phyloP scores from a whole-genome alignment of 1,139 yeast genomes.

The Sporopachydermia cereana region DNA sequence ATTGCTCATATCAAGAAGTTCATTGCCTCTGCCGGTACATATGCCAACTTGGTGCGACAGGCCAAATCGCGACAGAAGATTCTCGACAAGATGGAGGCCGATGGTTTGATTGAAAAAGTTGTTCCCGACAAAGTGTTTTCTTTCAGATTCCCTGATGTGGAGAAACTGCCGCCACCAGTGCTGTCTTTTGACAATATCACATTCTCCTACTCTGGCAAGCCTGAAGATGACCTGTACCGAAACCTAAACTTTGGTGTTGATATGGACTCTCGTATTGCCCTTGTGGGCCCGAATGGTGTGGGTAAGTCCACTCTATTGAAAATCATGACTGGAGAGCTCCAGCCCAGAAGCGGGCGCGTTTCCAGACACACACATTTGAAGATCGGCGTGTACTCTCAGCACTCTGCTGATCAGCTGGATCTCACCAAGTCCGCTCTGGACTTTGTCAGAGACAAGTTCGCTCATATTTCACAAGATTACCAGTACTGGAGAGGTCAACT shows the following conservation, averaged over 20 bases:
- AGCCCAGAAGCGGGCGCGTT: constrained; percentile 87
- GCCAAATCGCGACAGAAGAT: constrained; percentile 99
- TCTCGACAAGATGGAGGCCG: constrained; percentile 99
- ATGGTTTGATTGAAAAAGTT: constrained; percentile 90
- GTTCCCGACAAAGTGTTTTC: constrained; percentile 87
- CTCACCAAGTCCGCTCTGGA: constrained; percentile 90
- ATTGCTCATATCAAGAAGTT: constrained; percentile 96
- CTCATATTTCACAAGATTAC: constrained; percentile 87
- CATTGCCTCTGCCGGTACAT: constrained; percentile 99
- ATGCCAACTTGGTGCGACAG: constrained; percentile 96
- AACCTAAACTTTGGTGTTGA: constrained; percentile 94
- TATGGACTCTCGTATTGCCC: constrained; percentile 97
- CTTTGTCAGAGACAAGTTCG: constrained; percentile 89
- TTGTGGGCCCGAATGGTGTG: constrained; percentile 98
- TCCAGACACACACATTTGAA: constrained; percentile 96
- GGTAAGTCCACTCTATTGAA: constrained; percentile 95
- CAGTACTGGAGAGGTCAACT: constrained; percentile 99
- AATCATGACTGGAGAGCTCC: constrained; percentile 89
- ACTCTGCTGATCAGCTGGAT: constrained; percentile 96
- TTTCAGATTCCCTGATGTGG: constrained; percentile 90
- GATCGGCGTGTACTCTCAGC: constrained; percentile 98
- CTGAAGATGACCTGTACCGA: constrained; percentile 82
- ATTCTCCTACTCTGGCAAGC: constrained; percentile 80
- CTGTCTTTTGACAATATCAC: constrained; percentile 92
- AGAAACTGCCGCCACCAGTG: constrained; percentile 97